Percentiles rank a stretch among this genome's conserved stretches.
Evolutionary conservation across 139 green algal genomes (phyloP).

Genomic region (Picochlorum sp.): DNA sequence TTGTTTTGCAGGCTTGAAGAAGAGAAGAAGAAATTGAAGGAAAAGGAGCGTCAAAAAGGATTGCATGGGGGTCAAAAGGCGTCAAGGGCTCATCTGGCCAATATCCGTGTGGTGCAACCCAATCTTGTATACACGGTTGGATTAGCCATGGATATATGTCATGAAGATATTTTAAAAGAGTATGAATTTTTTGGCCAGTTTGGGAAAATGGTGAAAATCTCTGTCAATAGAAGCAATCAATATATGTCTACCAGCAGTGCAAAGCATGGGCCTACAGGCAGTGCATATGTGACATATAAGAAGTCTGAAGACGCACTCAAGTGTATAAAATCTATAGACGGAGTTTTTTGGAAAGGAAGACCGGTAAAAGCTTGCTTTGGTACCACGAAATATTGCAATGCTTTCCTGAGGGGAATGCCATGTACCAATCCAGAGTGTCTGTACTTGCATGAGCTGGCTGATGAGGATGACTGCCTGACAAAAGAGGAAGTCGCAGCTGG

Average conservation of each 20-base stretch:
- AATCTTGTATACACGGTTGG: conserved; percentile 89
- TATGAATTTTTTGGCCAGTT: conserved; percentile 74
- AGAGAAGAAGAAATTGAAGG: conserved; percentile 26
- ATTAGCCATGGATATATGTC: conserved; percentile 62
- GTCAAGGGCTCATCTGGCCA: conserved; percentile 21
- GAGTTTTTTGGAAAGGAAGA: conserved; percentile 53
- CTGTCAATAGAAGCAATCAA: conserved; percentile 49
- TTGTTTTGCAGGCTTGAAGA: no score
- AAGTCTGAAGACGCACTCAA: conserved; percentile 56
- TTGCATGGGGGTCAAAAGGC: background rate
- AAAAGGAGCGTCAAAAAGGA: conserved; percentile 25
- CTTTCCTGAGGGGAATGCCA: conserved; percentile 70
- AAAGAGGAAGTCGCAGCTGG: conserved; percentile 66
- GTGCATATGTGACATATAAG: conserved; percentile 79
- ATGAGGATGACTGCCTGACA: conserved; percentile 72
- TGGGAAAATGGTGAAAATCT: conserved; percentile 61
- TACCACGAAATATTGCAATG: conserved; percentile 95
- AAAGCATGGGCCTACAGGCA: conserved; percentile 47
- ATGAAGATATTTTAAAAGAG: conserved; percentile 56
- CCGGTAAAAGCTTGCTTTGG: conserved; percentile 76
- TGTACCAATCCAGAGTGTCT: conserved; percentile 88
- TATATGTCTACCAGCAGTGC: conserved; percentile 5
- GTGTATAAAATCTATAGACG: conserved; percentile 77
- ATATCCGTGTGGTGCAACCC: conserved; percentile 81
- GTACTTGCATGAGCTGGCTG: conserved; percentile 78